Evolutionary conservation across 805 yeast genomes (phyloP), one percentile per base, ranked within the genome.

Genomic region (Saccharomycopsis sp.): DNA sequence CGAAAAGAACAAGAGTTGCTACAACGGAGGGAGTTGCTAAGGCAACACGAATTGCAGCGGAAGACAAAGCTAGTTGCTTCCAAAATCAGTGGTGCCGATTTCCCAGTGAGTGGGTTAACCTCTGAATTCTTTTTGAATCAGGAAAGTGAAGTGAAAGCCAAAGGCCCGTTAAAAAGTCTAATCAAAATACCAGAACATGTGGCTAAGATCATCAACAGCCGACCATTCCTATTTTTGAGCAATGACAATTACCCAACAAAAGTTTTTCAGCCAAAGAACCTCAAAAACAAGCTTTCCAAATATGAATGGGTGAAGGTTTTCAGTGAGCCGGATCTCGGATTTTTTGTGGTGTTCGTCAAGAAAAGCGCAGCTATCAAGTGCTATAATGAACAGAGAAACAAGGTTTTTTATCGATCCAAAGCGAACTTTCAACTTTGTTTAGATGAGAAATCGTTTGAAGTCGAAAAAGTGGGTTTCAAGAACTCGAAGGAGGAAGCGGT

Each of bases 241-340:
- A 72, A 71, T 48, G 66, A 64, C 43, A 69, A 65, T 43, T 67
- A 72, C 12, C 65, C 76, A 2, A 64, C 74, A 0, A 59, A 63
- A 39, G 13, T 26, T 9, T 37, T 19, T 17, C 40, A 38, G 16
- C 36, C 20, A 20, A 62, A 65, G 39, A 85, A 80, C 52, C 62
- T 86, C 40, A 77, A 81, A 51, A 65, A 70, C 20, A 64, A 67
- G 22, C 61, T 85, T 23, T 68, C 68, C 30, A 70, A 67, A 36
- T 80, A 80, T 53, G 73, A 71, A 41, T 80, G 86, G 77, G 71
- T 76, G 0, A 64, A 82, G 41, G 73, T 85, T 2, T 54, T 80
- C 36, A 67, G 75, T 3, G 88, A 81, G 48, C 49, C 51, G 0
- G 58, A 57, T 34, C 56, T 68, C 1, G 95, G 95, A 0, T 79